phyloP scores from a whole-genome alignment of 768 basidiomycete species.

The Pleurotus giganteus region DNA sequence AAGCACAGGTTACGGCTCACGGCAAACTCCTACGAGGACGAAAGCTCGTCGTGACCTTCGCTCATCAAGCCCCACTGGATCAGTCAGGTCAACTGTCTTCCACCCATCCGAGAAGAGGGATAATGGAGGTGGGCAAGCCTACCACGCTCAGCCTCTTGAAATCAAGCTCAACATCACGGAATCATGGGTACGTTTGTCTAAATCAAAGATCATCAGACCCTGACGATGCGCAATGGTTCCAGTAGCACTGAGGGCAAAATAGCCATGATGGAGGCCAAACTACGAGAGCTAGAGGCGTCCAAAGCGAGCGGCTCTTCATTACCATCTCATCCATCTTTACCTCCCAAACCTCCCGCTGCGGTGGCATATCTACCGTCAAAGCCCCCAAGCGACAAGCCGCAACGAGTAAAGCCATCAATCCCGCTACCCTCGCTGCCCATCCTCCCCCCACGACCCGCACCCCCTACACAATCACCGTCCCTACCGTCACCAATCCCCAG shows the following conservation, averaged over 20 bases:
- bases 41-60: constrained; percentile 87
- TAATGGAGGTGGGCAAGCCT: constrained; percentile 63
- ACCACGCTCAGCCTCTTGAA: constrained; percentile 91
- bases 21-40: constrained; percentile 84
- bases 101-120: constrained; percentile 34
- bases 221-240: constrained; percentile 14
- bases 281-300: constrained; percentile 68
- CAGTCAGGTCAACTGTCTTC: constrained; percentile 20
- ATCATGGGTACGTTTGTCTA: constrained; percentile 44
- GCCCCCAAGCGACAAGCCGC: neutral
- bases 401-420: constrained; percentile 17
- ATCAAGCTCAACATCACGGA: constrained; percentile 50
- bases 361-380: constrained; percentile 18
- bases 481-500: constrained; percentile 5
- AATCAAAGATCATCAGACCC: neutral
- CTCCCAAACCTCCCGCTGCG: constrained; percentile 38
- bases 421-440: constrained; percentile 25
- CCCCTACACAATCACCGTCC: constrained; percentile 10
- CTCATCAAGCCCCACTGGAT: constrained; percentile 74
- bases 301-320: constrained; percentile 15
- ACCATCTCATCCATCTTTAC: constrained; percentile 35
- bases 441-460: constrained; percentile 10
- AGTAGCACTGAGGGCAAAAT: constrained; percentile 84
- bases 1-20: constrained; percentile 70
- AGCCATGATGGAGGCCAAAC: constrained; percentile 93